These are phyloP conservation scores for Fusarium fracticaudum DNA, from an alignment of 2,329 filamentous ascomycete genomes.

Conservation along the genomic window DNA sequence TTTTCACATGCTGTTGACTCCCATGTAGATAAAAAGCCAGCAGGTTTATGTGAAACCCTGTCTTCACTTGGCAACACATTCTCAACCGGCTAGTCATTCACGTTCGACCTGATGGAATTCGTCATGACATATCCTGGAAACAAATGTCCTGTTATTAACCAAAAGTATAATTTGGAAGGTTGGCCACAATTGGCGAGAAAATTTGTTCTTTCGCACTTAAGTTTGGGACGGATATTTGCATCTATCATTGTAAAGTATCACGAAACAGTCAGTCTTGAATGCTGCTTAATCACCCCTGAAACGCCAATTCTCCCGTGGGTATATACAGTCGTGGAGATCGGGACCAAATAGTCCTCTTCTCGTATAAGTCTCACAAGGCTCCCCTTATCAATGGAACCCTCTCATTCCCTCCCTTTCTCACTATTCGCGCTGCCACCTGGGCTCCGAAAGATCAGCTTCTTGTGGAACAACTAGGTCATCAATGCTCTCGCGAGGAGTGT, in stretches of 20 bases:
- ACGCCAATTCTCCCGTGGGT: conserved; percentile 40
- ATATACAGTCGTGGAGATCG: conserved; percentile 39
- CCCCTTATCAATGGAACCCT: not conserved
- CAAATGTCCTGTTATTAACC: no score
- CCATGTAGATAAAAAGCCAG: not conserved
- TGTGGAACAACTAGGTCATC: conserved; percentile 34
- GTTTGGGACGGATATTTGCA: not conserved
- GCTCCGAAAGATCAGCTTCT: conserved; percentile 42
- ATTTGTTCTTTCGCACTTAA: not conserved
- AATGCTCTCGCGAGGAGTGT: conserved; percentile 36
- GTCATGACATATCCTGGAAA: not conserved
- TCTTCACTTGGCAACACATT: not conserved
- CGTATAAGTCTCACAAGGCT: conserved; percentile 3
- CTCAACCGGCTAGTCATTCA: not conserved
- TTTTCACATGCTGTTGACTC: not conserved
- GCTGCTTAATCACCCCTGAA: conserved; percentile 10
- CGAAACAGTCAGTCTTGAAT: conserved; percentile 15
- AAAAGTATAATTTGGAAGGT: not conserved
- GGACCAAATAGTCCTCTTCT: conserved; percentile 9
- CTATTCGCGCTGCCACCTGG: conserved; percentile 39
- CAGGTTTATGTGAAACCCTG: not conserved
- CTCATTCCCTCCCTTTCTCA: not conserved
- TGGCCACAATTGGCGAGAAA: not conserved
- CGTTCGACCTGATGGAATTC: not conserved
- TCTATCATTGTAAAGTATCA: not conserved